Conservation (phyloP, 2,329 filamentous ascomycete species). For the Pezicula carpinea region DNA sequence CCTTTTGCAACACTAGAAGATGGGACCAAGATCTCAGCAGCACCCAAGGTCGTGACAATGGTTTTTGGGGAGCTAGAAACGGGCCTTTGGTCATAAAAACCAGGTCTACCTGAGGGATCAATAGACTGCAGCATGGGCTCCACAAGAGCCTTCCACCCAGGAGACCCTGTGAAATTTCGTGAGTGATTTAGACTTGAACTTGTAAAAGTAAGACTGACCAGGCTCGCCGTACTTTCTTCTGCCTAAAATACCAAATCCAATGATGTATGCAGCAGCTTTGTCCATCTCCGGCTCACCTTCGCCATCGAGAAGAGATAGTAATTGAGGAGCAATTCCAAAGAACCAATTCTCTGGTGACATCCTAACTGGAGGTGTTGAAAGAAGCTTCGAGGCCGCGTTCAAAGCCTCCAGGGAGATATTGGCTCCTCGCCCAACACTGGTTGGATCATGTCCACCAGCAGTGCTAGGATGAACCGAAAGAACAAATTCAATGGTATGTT, state of each 20-base stretch:
- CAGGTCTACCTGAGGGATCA: constrained; percentile 33
- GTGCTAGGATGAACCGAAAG: constrained; percentile 58
- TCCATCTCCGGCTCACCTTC: constrained; percentile 51
- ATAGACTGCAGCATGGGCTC: constrained; percentile 51
- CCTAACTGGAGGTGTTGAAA: constrained; percentile 53
- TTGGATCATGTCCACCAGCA: constrained; percentile 12
- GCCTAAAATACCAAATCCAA: constrained; percentile 63
- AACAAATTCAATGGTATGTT: constrained; percentile 65
- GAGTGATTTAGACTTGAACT: constrained; percentile 6
- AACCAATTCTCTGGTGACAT: constrained; percentile 57
- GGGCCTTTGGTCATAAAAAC: neutral
- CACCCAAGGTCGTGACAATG: constrained; percentile 8
- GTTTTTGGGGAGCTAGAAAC: neutral
- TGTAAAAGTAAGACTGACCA: constrained; percentile 33
- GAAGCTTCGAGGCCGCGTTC: constrained; percentile 55
- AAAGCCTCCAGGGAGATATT: constrained; percentile 66
- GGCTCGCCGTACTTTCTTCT: constrained; percentile 60
- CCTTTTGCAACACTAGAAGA: constrained; percentile 43
- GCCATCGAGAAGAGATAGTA: constrained; percentile 59
- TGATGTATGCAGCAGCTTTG: constrained; percentile 56
- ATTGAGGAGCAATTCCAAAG: constrained; percentile 52
- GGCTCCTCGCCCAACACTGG: constrained; percentile 42
- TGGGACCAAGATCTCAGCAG: constrained; percentile 30
- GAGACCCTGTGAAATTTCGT: constrained; percentile 34
- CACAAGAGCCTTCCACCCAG: constrained; percentile 60